Base-by-base conservation (phyloP, 768 basidiomycete species). In the Astraeus odoratus region DNA sequence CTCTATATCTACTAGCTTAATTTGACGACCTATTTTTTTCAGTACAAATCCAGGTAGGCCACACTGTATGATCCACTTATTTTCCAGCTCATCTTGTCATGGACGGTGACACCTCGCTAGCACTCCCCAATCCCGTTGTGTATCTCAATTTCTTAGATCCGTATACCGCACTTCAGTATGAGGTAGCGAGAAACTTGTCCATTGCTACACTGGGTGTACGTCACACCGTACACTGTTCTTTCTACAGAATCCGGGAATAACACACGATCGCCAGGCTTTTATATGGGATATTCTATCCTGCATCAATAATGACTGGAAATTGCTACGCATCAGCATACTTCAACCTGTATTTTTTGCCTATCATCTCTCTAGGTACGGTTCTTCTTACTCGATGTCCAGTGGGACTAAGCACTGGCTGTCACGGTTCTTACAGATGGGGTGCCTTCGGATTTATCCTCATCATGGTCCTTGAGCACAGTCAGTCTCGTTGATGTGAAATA, bases 311-410 rank as follows among this genome's bases (percentile, higher is more conserved):
- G 43, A 26, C 19, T 25, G 34, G 27, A 18, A 26, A 8, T 25
- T 37, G 10, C 10, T 26, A 12, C 34, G 22, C 8, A 9, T 44
- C 33, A 44, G 43, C 3, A 37, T 27, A 13, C 43, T 13, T 7
- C 26, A 27, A 15, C 41, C 41, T 19, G 27, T 44, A 15, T 30
- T 44, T 27, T 49, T 31, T 42, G 42, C 37, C 6, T 37, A 37
- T 18, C 19, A 26, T 36, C 24, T 44, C 12, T 36, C 43, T 8
- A 44, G 33, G 43, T 35, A 25, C n/a, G 24, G 8, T 36, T 36
- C 4, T 13, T 18, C 16, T 18, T 6, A 13, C 41, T 31, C 23
- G 9, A 27, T 15, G 8, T 26, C 27, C 13, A 12, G n/a, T 26
- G 9, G 7, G n/a, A n/a, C n/a, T n/a, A n/a, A n/a, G n/a, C 13